Percentiles rank a stretch among this genome's conserved stretches.
Evolutionary conservation across 495 filamentous ascomycete species (phyloP).

Genomic region (Cercophora scortea): DNA sequence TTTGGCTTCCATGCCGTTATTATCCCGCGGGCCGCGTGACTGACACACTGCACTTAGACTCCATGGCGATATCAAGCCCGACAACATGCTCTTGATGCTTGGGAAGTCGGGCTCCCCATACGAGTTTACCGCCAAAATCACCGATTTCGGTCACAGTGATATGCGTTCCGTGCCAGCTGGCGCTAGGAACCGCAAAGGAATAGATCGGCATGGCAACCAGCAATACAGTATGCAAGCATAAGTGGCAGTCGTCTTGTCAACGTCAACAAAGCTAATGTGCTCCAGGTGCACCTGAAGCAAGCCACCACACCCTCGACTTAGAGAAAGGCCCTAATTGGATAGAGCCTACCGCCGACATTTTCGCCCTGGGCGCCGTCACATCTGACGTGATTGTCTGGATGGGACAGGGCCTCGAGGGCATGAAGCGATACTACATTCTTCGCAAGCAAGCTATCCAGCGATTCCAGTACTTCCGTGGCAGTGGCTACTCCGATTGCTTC

Average conservation of each 20-base stretch:
- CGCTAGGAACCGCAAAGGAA: not conserved
- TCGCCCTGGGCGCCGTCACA: not conserved
- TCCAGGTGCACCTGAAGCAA: not conserved
- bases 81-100: not conserved
- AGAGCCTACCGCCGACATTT: not conserved
- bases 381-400: not conserved
- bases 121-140: not conserved
- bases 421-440: not conserved
- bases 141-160: not conserved
- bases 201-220: not conserved
- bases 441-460: not conserved
- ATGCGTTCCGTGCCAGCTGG: not conserved
- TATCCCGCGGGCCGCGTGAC: too few relatives aligned
- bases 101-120: not conserved
- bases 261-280: not conserved
- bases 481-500: not conserved
- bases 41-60: not conserved
- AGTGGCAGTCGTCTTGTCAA: not conserved
- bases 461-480: not conserved
- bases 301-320: not conserved
- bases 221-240: not conserved
- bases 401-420: not conserved
- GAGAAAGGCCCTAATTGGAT: not conserved
- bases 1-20: not conserved
- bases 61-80: not conserved